Evolutionary conservation across 1,139 yeast genomes (phyloP), one percentile per base, ranked within the genome.

Genomic region (Geotrichum australiense): DNA sequence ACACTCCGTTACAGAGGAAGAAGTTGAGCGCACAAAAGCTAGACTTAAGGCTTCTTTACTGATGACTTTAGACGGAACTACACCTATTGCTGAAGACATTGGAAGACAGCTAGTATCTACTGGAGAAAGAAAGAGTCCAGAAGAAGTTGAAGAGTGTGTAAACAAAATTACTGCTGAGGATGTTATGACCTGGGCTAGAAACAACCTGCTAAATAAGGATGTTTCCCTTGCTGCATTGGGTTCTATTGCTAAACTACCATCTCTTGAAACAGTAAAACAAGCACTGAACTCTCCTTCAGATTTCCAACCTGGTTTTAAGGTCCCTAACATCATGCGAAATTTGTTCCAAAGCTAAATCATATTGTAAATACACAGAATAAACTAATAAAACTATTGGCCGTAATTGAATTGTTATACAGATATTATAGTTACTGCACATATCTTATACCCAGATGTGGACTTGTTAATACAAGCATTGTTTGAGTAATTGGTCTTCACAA

Each of bases 71-170:
- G 99, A 93, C 62, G 96, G 95, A 49, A 80, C 96, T 16, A 87
- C 97, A 4, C 93, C 96, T 3, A 80, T 89, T 47, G 97, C 96
- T 25, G 99, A 91, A 64, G 98, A 91, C 64, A 86, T 93, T 55
- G 98, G 98, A 29, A 80, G 98, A 62, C 98, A 93, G 64, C 72
- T 91, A 49, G 94, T 91, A 38, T 89, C 96, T 44, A 89, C 97
- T 2, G 98, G 98, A 29, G 78, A 74, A 57, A 76, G 96, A 58
- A 71, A 86, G 54, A 73, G 93, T 12, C 96, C 98, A 2, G 95
- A 85, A 61, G 94, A 89, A 54, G 93, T 89, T 10, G 91, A 89
- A 61, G 78, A 79, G 51, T 73, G 83, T 50, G 94, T 91, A 18
- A 89, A 87, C 54, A 68, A 74, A 37, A 84, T 91, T 45, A 74